Evolutionary conservation across 306 rosid genomes (phyloP).

Genomic region (Datisca glomerata): DNA sequence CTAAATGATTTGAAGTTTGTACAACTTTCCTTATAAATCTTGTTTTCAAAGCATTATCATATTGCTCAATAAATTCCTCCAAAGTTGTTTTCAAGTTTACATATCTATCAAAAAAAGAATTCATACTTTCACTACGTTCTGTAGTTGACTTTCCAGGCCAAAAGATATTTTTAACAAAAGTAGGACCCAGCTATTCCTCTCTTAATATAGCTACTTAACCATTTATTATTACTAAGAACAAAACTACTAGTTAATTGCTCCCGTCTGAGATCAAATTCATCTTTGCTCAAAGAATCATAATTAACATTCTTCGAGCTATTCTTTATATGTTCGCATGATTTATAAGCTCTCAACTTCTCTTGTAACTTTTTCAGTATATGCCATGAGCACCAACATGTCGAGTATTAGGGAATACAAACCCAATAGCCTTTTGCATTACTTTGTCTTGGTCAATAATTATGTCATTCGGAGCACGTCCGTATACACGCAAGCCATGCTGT

Average conservation of each 20-base stretch:
- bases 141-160: no score
- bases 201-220: no score
- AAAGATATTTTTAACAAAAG: no score
- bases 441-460: background rate
- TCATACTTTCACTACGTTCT: constrained; percentile 2
- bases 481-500: background rate
- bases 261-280: no score
- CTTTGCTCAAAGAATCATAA: no score
- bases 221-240: no score
- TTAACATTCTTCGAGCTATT: no score
- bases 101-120: constrained; percentile 5
- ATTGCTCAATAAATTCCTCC: no score
- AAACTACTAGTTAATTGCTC: no score
- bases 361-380: background rate
- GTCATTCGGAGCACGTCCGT: background rate
- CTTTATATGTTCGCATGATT: background rate
- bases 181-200: no score
- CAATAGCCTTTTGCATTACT: background rate
- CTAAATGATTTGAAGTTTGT: constrained; percentile 9
- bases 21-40: constrained; percentile 6
- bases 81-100: no score
- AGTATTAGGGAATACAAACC: background rate
- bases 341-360: background rate
- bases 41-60: no score
- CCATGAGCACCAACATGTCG: background rate